These are phyloP conservation scores for Fusarium sublunatum DNA, from an alignment of 2,329 filamentous ascomycete genomes.

Conservation along the genomic window DNA sequence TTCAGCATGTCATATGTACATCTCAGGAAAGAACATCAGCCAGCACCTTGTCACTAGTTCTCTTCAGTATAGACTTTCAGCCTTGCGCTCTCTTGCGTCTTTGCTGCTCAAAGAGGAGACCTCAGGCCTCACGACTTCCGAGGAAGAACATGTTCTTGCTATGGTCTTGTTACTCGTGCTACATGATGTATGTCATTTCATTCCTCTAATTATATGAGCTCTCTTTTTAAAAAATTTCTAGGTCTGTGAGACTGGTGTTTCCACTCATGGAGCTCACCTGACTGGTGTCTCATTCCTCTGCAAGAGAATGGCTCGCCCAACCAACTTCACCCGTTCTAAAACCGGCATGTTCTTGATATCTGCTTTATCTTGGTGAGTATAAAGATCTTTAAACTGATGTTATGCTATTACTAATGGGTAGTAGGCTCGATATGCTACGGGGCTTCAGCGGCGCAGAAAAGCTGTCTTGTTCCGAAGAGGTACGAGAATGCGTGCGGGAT, in stretches of 20 bases:
- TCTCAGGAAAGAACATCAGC: constrained; percentile 19
- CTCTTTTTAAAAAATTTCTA: background rate
- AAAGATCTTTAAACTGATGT: background rate
- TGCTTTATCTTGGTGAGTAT: constrained; percentile 41
- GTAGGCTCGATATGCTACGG: constrained; percentile 46
- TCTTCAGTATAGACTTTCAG: constrained; percentile 40
- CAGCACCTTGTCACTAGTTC: constrained; percentile 27
- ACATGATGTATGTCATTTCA: constrained; percentile 37
- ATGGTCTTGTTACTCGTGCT: constrained; percentile 45
- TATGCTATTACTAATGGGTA: background rate
- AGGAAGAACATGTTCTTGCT: constrained; percentile 42
- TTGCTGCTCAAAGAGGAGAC: constrained; percentile 36
- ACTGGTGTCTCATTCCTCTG: constrained; percentile 47
- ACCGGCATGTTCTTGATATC: constrained; percentile 44
- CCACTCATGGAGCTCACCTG: constrained; percentile 45
- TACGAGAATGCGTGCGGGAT: constrained; percentile 42
- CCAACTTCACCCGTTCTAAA: constrained; percentile 24
- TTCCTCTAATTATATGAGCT: fast-evolving
- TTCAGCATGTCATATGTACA: constrained; percentile 42
- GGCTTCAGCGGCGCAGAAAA: constrained; percentile 49
- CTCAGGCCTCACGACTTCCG: constrained; percentile 8
- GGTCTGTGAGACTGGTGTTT: constrained; percentile 46
- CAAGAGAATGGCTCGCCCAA: constrained; percentile 31
- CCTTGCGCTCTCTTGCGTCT: constrained; percentile 36
- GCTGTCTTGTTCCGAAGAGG: constrained; percentile 41